phyloP scores from a whole-genome alignment of 2,329 filamentous ascomycete genomes.

The Penicillium sp. region DNA sequence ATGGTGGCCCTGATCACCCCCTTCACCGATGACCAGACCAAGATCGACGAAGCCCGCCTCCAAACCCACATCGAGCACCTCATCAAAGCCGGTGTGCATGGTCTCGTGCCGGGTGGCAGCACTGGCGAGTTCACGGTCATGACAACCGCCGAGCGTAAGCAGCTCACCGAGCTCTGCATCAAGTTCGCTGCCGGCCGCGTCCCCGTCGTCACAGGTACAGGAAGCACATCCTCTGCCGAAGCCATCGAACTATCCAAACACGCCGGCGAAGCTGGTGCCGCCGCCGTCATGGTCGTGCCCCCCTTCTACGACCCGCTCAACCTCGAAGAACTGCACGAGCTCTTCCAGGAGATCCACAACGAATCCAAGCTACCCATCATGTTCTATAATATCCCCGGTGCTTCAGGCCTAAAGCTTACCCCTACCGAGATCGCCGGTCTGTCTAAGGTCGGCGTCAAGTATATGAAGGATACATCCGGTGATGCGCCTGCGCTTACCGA shows the following conservation, averaged over 20 bases:
- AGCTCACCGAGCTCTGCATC: slow-evolving; percentile 39
- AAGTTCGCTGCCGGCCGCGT: slow-evolving; percentile 28
- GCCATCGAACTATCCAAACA: slow-evolving; percentile 45
- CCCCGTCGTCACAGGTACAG: slow-evolving; percentile 35
- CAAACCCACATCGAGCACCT: slow-evolving; percentile 49
- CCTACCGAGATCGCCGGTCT: slow-evolving; percentile 48
- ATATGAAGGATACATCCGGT: slow-evolving; percentile 55
- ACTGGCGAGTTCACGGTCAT: slow-evolving; percentile 53
- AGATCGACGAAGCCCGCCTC: slow-evolving; percentile 43
- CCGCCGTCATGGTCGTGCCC: slow-evolving; percentile 51
- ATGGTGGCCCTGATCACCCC: slow-evolving; percentile 53
- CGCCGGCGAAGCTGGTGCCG: slow-evolving; percentile 41
- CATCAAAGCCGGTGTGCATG: slow-evolving; percentile 49
- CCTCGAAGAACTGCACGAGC: slow-evolving; percentile 41
- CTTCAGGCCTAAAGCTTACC: slow-evolving; percentile 44
- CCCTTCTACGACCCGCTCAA: slow-evolving; percentile 52
- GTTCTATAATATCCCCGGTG: slow-evolving; percentile 55
- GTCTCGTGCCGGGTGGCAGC: slow-evolving; percentile 53
- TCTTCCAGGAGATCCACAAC: slow-evolving; percentile 44
- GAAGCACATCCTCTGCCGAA: slow-evolving; percentile 45
- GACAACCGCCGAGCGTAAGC: slow-evolving; percentile 47
- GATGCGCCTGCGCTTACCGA: slow-evolving; percentile 53
- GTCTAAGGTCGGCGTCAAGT: slow-evolving; percentile 49
- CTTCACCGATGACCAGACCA: slow-evolving; percentile 45
- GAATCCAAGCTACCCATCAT: slow-evolving; percentile 47